A percentile compares a stretch with the other conserved stretches of the same genome.
Conservation (phyloP, 1,284 basidiomycete species). For the Pseudozyma hubeiensis region DNA sequence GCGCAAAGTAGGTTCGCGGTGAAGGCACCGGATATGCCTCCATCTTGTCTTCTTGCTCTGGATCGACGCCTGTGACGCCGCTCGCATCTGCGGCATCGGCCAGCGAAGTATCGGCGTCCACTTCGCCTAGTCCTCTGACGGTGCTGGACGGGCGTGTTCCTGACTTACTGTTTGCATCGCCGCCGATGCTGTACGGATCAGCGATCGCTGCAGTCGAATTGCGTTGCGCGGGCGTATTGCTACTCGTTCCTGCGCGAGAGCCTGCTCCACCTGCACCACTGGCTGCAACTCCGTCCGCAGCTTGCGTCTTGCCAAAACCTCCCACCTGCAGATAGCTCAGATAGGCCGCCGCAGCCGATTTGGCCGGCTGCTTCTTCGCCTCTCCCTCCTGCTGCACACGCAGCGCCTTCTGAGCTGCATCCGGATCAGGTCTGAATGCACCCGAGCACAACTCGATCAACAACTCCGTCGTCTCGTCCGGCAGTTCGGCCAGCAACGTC, state of each 20-base stretch:
- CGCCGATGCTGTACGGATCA: constrained; percentile 33
- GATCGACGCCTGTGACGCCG: constrained; percentile 6
- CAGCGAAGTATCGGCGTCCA: constrained; percentile 7
- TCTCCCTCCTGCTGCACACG: constrained; percentile 2
- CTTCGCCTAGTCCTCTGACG: constrained; percentile 12
- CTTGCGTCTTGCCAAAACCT: constrained; percentile 25
- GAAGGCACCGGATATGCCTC: constrained; percentile 76
- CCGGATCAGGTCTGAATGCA: constrained; percentile 57
- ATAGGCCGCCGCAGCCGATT: constrained; percentile 46
- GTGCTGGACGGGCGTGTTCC: constrained; percentile 23
- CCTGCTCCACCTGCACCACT: neutral
- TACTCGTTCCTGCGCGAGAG: constrained; percentile 12
- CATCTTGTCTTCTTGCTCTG: constrained; percentile 17
- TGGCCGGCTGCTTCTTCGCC: constrained; percentile 6
- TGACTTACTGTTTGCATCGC: neutral
- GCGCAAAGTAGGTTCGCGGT: constrained; percentile 88
- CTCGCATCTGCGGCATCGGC: constrained; percentile 15
- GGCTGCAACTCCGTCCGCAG: neutral
- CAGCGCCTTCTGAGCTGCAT: constrained; percentile 8
- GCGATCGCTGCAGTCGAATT: constrained; percentile 22
- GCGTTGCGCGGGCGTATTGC: constrained; percentile 26
- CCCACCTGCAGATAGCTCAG: constrained; percentile 56
- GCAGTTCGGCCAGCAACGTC: constrained; percentile 79
- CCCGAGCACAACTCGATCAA: constrained; percentile 92
- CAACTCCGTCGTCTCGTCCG: constrained; percentile 87